Evolutionary conservation across 805 yeast species (phyloP), one percentile per base, ranked within the genome.

Genomic region (Hanseniaspora meyeri): DNA sequence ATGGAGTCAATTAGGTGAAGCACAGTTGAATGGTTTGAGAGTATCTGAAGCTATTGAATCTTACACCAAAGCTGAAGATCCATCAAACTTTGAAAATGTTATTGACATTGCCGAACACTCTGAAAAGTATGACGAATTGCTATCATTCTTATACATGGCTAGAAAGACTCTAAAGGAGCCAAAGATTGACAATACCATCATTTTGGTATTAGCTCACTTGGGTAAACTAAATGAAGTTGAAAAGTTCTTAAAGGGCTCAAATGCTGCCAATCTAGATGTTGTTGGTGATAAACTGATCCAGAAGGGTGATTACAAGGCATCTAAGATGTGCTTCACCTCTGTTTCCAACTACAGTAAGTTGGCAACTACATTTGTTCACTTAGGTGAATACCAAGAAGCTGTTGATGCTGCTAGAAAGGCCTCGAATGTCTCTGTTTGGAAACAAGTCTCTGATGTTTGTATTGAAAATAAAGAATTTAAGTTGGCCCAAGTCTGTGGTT

Each of bases 361-460:
- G 64, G 97, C 98, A 16, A 85, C 96, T n/a, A 91, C 97, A 34
- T 79, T 90, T 66, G 98, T 93, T 38, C 89, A 83, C 74, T 75
- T 93, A 65, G 82, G 81, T 56, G 97, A 93, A 68, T 90, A 88
- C 70, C 97, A 93, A 73, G 82, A 87, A 57, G 98, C 98, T 52
- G 98, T 93, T 60, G 97, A 93, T 67, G 89, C 97, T 72, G 98
- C 98, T 24, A 85, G 98, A 76, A 93, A 91, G 73, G 97, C 98
- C 2, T 86, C 95, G 38, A 89, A 88, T 70, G 80, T 85, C 59
- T 79, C 78, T 66, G 98, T 93, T 43, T 93, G 98, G 98, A 93
- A 89, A 72, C 95, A 90, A 72, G 98, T 93, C 52, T 88, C 89
- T 72, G 87, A 83, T 69, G 98, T 97, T 24, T 93, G 98, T 80